Percentiles rank a stretch among this genome's conserved stretches.
Evolutionary conservation across 345 rosid species (phyloP).

Genomic region (Clarkia xantiana): DNA sequence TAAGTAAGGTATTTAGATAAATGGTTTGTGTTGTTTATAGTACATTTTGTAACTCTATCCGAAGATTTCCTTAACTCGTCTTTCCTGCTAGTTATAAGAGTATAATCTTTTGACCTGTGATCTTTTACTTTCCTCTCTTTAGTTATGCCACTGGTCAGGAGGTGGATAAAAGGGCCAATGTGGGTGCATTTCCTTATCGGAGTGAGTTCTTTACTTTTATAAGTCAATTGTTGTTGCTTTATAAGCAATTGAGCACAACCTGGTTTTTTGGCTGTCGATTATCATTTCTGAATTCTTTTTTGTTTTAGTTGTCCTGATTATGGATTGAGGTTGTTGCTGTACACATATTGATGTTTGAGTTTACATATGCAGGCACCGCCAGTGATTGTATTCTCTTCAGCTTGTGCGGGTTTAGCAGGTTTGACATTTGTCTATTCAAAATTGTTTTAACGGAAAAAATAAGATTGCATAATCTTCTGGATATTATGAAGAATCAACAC

Average conservation of each 20-base stretch:
- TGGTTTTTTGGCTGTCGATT: no score
- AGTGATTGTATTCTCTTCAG: constrained; percentile 80
- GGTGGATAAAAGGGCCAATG: constrained; percentile 79
- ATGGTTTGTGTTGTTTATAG: no score
- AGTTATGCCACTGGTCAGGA: constrained; percentile 77
- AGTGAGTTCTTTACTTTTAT: constrained; percentile 50
- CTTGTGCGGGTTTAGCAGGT: constrained; percentile 90
- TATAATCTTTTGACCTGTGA: neutral
- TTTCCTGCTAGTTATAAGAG: neutral
- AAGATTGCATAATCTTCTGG: no score
- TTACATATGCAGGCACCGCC: constrained; percentile 70
- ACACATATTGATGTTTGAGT: constrained; percentile 3
- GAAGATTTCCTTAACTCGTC: no score
- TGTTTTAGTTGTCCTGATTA: no score
- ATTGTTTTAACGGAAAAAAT: no score
- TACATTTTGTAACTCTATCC: no score
- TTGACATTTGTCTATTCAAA: constrained; percentile 4
- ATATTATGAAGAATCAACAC: no score
- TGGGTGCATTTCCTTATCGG: constrained; percentile 93
- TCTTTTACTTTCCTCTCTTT: constrained; percentile 10
- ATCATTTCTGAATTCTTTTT: no score
- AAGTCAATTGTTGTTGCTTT: no score
- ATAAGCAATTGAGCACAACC: no score
- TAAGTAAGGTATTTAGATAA: no score
- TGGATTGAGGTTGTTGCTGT: neutral